A percentile compares a stretch with the other conserved stretches of the same genome.
Evolutionary conservation across 306 rosid species (phyloP).

Genomic region (Begonia masoniana): DNA sequence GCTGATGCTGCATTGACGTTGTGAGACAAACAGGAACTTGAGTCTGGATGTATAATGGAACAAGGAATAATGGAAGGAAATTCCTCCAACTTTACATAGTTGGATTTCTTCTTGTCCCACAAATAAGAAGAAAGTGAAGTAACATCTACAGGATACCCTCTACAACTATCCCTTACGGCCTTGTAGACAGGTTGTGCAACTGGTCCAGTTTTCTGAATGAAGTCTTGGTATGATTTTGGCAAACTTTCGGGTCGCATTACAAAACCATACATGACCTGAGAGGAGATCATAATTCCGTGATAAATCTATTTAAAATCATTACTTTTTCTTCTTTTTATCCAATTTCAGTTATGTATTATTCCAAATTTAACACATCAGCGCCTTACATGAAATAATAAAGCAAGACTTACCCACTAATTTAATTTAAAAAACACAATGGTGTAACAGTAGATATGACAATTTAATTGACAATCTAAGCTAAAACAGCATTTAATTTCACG

Average conservation of each 20-base stretch:
- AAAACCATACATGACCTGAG: constrained; percentile 92
- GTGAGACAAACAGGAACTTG: constrained; percentile 71
- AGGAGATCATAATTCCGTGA: neutral
- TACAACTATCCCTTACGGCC: constrained; percentile 85
- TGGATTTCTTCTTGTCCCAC: constrained; percentile 33
- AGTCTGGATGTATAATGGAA: constrained; percentile 68
- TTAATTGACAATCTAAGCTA: too few relatives aligned
- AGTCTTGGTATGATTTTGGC: constrained; percentile 85
- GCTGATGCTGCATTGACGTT: constrained; percentile 63
- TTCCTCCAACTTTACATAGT: constrained; percentile 56
- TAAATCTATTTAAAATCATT: too few relatives aligned
- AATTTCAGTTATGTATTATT: too few relatives aligned
- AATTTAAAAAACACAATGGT: too few relatives aligned
- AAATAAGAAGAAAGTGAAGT: constrained; percentile 57
- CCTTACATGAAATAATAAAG: too few relatives aligned
- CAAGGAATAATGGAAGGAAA: constrained; percentile 84
- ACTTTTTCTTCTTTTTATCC: too few relatives aligned
- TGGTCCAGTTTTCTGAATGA: constrained; percentile 92
- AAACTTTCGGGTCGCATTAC: constrained; percentile 98
- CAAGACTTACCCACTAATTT: too few relatives aligned
- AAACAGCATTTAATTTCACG: too few relatives aligned
- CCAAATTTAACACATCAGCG: too few relatives aligned
- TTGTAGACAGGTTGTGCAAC: constrained; percentile 86
- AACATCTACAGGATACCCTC: constrained; percentile 66
- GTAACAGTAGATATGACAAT: too few relatives aligned